Conservation (phyloP, 129 eudicot species). For the Gnaphalium uliginosum region DNA sequence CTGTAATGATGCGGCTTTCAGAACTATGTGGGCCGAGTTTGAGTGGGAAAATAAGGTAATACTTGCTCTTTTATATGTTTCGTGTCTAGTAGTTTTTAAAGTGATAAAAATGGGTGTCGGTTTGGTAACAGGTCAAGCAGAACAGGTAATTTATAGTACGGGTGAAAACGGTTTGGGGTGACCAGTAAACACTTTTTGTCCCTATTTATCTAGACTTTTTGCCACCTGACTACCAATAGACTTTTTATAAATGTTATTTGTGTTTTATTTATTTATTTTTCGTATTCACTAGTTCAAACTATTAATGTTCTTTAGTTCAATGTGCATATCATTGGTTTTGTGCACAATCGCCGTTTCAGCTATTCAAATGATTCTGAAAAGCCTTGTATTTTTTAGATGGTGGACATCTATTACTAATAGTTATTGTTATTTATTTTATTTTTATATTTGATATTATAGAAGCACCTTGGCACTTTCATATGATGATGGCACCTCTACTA, state of each 20-base stretch:
- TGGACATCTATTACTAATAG: not conserved
- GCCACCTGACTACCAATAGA: not conserved
- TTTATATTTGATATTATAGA: not conserved
- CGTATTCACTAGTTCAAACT: not conserved
- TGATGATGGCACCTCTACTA: not conserved
- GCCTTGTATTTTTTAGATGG: not conserved
- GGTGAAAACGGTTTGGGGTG: not conserved
- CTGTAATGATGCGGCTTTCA: conserved; percentile 86
- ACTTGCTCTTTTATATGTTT: conserved; percentile 5
- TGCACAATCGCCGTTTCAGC: not conserved
- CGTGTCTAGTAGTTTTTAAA: conserved; percentile 3
- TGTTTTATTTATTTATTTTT: too few relatives aligned
- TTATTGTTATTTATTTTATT: too few relatives aligned
- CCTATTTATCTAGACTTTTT: not conserved
- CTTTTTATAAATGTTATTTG: too few relatives aligned
- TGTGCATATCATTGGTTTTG: not conserved
- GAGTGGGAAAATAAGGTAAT: conserved; percentile 99
- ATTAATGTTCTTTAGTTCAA: not conserved
- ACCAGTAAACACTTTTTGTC: not conserved
- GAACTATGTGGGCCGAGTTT: conserved; percentile 99
- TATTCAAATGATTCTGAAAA: not conserved
- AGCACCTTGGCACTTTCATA: not conserved
- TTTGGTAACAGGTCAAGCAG: not conserved
- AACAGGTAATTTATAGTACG: not conserved
- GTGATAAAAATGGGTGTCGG: not conserved